Base-by-base conservation (phyloP, 306 rosid species). In the Prunus armeniaca region DNA sequence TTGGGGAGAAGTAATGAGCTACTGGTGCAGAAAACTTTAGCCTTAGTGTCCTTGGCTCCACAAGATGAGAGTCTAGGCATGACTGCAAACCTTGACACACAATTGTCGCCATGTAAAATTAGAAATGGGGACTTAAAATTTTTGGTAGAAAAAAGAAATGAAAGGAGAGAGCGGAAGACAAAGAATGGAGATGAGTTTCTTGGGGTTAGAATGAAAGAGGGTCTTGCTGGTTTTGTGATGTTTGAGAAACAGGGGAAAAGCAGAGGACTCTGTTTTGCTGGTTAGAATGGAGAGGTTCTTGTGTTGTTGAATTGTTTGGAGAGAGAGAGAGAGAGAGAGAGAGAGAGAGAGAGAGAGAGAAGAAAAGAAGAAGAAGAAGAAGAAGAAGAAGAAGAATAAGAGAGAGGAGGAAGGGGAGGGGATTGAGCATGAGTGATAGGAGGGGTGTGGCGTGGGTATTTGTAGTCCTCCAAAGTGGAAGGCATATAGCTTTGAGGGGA, bases 41-140 rank as follows among this genome's bases (percentile, higher is more conserved):
- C 80, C 82, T 82, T 17, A 93, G 85, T 70, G 93, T 76, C 75
- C 88, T 85, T 25, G 97, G 75, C 71, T 93, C 97, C 1, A 85
- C 80, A 4, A 86, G 54, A 14, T 76, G 96, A 76, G 98, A 69
- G 12, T 90, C 97, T 3, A 88, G 80, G 72, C 85, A 85, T 45
- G 93, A 66, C 68, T 89, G 92, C 63, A 84, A 80, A 30, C 91
- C 84, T 38, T 75, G 92, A 51, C 69, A 85, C 34, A 94, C 88
- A 69, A 90, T 87, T 68, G 98, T 91, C 52, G 96, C 90, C 98
- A 94, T 94, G 27, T 61, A 5, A 63, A 63, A 28, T 63, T 30
- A 10, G 2, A 63, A 63, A 14, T 13, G 65, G 65, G 3, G 14
- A 27, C 0, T 6, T 5, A 32, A 13, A 8, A 15, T 3, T 17